Evolutionary conservation across 1,284 basidiomycete genomes (phyloP), one percentile per base, ranked within the genome.

Genomic region (Trichosporon sp.): DNA sequence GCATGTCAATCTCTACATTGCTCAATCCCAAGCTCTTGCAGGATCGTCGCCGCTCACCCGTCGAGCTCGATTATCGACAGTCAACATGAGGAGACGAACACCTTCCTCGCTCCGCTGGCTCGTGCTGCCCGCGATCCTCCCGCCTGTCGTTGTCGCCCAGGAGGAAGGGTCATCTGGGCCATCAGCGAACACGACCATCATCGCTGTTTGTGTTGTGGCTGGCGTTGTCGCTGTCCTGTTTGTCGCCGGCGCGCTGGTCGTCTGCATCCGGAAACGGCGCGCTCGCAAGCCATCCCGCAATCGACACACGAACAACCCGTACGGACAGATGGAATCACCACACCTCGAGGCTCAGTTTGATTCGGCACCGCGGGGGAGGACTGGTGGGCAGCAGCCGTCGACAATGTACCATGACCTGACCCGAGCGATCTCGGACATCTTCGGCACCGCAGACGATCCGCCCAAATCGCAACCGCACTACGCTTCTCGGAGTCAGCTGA

Each of bases 341-440:
- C 27, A 18, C 6, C 18, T 60, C 12, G 56, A n/a, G 7, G 56
- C 56, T 11, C 29, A 60, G 27, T 12, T 60, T 1, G 18, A 31
- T 8, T 18, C 56, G 1, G 29, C 3, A 13, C 56, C 27, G 15
- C 56, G 56, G 8, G 56, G 56, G 13, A 4, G 56, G 13, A 15
- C 56, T 4, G 56, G 18, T 18, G 56, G 56, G 6, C 56, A 60
- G 56, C 56, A 60, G 56, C 56, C 56, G 29, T 60, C 56, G 56
- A 60, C 56, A n/a, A 60, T 60, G 56, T 60, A 60, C 56, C 12
- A 31, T 29, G 56, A 60, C 29, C 27, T 60, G 56, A 60, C 21
- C 27, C 27, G 27, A 13, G 56, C 56, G 56, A 60, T 60, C 56
- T 60, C 56, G 56, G 56, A 60, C 29, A 60, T 60, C 56, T 60